Base-by-base conservation (phyloP, 768 basidiomycete genomes). In the Chalciporus sphaerocephalus region DNA sequence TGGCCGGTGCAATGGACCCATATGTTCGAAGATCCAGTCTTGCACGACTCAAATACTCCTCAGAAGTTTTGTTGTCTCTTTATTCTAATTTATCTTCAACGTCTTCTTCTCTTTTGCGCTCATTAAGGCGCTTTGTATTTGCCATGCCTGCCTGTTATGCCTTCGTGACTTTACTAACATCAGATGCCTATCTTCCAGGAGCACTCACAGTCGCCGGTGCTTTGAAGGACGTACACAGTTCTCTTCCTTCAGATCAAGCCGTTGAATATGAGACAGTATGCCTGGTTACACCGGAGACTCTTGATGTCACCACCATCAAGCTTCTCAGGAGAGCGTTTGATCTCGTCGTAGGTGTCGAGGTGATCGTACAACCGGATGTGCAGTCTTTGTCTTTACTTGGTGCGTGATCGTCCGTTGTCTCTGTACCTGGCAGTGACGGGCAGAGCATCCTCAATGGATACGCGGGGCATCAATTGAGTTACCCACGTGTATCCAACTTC, bases 121-220 rank as follows among this genome's bases (percentile, higher is more conserved):
- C n/a, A n/a, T n/a, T n/a, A n/a, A 10, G 16, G 5, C 48, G 35
- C 27, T 16, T 44, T 25, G 32, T 40, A 32, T 53, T 51, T 56
- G 64, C 56, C 59, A 87, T 86, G 85, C 74, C 81, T 67, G 46
- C 59, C 72, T 73, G 72, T 65, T 84, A 79, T 76, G 91, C 90
- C 57, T 90, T 96, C 66, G 91, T 87, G 55, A 91, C 95, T 33
- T 86, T 99, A 54, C 70, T 98, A 58, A 92, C 95, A 45, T 91
- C 92, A 24, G 87, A 94, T 62, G 74, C 76, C 21, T 99, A 99
- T 71, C 83, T 98, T 42, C 91, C 92, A 25, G 96, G 96, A 43
- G 93, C 88, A 25, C 83, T 98, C 55, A 79, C 87, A 48, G 75
- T 92, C 58, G 87, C 81, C 24, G 88, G 87, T 43, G 88, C 95